These are phyloP conservation scores for Pelagophyceae sp. DNA, from an alignment of 352 stramenopile species.

Conservation along the genomic window DNA sequence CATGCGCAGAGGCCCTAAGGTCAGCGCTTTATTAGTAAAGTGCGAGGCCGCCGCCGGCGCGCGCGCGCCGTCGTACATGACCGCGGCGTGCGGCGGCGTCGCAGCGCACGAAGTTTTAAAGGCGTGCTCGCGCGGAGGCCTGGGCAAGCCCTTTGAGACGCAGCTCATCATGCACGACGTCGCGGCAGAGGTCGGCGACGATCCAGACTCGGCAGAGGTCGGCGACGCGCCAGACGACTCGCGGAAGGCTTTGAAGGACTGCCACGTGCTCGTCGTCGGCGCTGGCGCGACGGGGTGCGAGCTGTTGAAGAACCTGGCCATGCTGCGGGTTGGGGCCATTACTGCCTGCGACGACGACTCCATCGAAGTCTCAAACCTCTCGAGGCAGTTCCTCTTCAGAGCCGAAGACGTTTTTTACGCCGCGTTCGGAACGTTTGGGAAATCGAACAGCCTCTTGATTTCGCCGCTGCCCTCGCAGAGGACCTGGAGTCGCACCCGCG, in stretches of 20 bases:
- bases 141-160: background rate
- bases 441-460: slow-evolving; percentile 59
- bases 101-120: slow-evolving; percentile 86
- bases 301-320: slow-evolving; percentile 96
- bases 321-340: slow-evolving; percentile 89
- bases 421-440: no score
- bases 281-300: slow-evolving; percentile 88
- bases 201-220: background rate
- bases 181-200: background rate
- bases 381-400: slow-evolving; percentile 95
- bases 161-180: background rate
- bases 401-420: slow-evolving; percentile 52
- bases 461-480: no score
- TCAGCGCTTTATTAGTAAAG: no score
- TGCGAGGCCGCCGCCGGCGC: no score
- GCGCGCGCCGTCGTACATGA: slow-evolving; percentile 47
- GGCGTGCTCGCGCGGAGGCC: slow-evolving; percentile 59
- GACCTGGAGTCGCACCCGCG: no score
- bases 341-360: slow-evolving; percentile 97
- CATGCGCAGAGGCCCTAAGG: no score
- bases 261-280: background rate
- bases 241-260: background rate
- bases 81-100: slow-evolving; percentile 77
- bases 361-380: slow-evolving; percentile 97
- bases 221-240: no score